Evolutionary conservation across 371 early-diverging fungal species (phyloP), one percentile per base, ranked within the genome.

Genomic region (Rhizoclosmatium hyalinum): DNA sequence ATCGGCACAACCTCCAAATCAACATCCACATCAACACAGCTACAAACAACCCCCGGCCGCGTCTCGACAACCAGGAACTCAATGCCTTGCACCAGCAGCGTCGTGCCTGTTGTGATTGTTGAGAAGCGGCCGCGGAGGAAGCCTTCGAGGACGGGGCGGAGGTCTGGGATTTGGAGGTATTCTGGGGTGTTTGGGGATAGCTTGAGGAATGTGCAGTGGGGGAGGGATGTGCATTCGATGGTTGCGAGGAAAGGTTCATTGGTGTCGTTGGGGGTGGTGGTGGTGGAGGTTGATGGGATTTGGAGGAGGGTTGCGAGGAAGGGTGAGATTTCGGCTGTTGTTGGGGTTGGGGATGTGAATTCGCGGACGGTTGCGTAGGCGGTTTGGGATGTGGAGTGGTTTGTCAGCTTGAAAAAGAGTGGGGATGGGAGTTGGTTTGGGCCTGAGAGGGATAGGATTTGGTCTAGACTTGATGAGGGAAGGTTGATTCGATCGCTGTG

Each of bases 11-110:
- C 88, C 72, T 95, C 94, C 6, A 95, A 92, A 46, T 92, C 92
- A 14, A 96, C 80, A 80, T 96, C 96, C 1, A 94, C 93, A 77
- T 96, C 93, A 3, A 94, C 90, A 90, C 87, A 53, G 85, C 90
- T 10, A 91, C 93, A 46, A 88, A 92, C 32, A 79, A 3, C 78
- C 6, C 80, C 82, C 0, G 94, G 94, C 78, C 91, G 88, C 6
- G 94, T 80, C 14, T 92, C 90, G 4, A 83, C 82, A 0, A 95
- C 91, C 21, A 90, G 76, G 70, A 94, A 94, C 32, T 41, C 12
- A 50, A 12, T 6, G 50, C 6, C 17, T 50, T 50, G 12, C 6
- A 17, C 6, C 12, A 17, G 17, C 50, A 17, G 50, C 12, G 50
- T 50, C 12, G 50, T 50, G 50, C 12, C 17, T 50, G 50, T 50